phyloP scores from a whole-genome alignment of 768 basidiomycete species.

The Tricholoma sp. region DNA sequence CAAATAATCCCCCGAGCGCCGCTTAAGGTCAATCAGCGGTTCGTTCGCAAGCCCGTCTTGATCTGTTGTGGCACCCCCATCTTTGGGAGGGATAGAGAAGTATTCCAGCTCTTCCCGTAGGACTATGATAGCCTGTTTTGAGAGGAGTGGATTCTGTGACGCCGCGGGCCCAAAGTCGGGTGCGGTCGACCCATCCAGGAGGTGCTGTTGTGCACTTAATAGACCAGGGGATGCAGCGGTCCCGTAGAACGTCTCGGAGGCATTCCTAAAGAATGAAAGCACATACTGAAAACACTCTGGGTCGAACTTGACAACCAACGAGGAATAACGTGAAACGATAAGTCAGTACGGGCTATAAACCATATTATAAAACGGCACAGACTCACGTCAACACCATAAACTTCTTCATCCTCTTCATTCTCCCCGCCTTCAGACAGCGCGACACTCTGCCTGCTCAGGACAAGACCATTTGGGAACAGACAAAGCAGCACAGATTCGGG shows the following conservation, averaged over 20 bases:
- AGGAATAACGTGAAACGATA: background rate
- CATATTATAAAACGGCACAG: no score
- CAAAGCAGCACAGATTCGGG: conserved; percentile 96
- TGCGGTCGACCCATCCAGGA: conserved; percentile 60
- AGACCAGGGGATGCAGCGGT: conserved; percentile 67
- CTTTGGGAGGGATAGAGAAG: conserved; percentile 87
- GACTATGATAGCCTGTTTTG: conserved; percentile 98
- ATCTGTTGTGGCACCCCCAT: conserved; percentile 58
- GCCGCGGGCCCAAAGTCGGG: conserved; percentile 59
- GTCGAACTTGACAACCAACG: conserved; percentile 65
- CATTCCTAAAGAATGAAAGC: conserved; percentile 83
- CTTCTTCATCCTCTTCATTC: conserved; percentile 81
- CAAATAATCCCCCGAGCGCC: conserved; percentile 80
- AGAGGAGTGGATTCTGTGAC: conserved; percentile 85
- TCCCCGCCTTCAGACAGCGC: conserved; percentile 71
- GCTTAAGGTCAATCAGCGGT: conserved; percentile 73
- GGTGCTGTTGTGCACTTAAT: conserved; percentile 72
- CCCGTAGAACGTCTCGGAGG: conserved; percentile 91
- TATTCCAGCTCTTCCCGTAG: conserved; percentile 98
- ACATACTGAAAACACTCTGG: conserved; percentile 95
- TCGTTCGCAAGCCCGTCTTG: conserved; percentile 77
- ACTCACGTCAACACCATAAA: conserved; percentile 93
- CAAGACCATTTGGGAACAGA: conserved; percentile 95
- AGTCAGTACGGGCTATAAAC: no score
- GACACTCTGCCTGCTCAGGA: conserved; percentile 81